Percentiles rank a stretch among this genome's conserved stretches.
Conservation (phyloP, 306 rosid genomes). For the Dalbergia cochinchinensis region DNA sequence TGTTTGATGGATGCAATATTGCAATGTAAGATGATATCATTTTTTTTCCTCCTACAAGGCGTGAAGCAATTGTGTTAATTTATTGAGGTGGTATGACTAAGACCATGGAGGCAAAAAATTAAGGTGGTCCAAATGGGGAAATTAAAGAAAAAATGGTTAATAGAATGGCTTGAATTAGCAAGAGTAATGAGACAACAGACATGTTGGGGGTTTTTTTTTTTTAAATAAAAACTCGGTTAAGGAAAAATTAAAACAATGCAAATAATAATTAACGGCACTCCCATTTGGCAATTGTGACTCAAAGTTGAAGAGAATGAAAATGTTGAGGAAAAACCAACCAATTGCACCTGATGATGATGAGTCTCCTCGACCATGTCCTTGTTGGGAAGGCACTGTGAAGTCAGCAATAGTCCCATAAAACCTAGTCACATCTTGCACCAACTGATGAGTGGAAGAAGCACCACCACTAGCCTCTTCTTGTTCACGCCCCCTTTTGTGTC, state of each 20-base stretch:
- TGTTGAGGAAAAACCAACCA: neutral
- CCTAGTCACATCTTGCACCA: constrained; percentile 37
- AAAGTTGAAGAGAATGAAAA: neutral
- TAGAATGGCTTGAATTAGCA: neutral
- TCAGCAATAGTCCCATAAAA: constrained; percentile 42
- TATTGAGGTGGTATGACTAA: neutral
- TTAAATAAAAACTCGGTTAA: neutral
- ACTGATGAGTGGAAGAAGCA: constrained; percentile 23
- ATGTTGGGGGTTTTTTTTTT: neutral
- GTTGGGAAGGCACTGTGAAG: constrained; percentile 48
- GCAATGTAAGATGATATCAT: neutral
- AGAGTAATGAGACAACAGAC: neutral
- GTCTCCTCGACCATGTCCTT: constrained; percentile 29
- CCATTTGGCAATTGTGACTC: neutral
- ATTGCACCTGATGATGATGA: constrained; percentile 61
- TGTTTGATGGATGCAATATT: neutral
- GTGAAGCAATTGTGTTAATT: neutral
- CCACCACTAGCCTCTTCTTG: constrained; percentile 37
- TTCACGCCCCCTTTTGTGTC: constrained; percentile 80
- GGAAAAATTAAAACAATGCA: neutral
- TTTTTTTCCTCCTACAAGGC: too few relatives aligned
- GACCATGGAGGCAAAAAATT: neutral
- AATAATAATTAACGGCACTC: neutral
- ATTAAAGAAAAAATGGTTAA: neutral
- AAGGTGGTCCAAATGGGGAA: neutral